Evolutionary conservation across 768 basidiomycete species (phyloP), one percentile per base, ranked within the genome.

Genomic region (Panaeolus cyanescens): DNA sequence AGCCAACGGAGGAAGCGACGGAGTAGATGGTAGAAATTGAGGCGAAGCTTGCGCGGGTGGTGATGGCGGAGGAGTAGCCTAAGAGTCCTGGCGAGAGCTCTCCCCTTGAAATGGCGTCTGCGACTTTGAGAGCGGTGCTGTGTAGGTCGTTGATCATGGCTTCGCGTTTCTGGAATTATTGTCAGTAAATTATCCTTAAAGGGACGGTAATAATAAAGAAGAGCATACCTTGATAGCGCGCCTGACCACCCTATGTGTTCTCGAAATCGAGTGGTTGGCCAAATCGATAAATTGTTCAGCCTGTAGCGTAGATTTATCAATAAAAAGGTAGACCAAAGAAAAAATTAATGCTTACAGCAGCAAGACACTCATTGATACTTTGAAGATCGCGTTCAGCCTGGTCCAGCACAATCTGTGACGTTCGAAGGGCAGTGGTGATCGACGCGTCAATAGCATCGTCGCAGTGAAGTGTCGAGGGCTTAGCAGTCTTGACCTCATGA

Each of bases 321-420:
- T 36, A 25, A n/a, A 19, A 34, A 7, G 17, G 37, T 1, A 20
- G 22, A 20, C 19, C 65, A 19, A 59, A 61, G 5, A 57, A 55
- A 19, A 60, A 59, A 45, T 53, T 59, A 55, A 33, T 62, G 71
- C 80, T 72, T 71, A 90, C 89, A 60, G 80, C 75, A 58, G 77
- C 74, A 64, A 90, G 74, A 59, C 77, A 81, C 42, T 84, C 81
- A 33, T 82, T 79, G 54, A 91, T 85, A 32, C 74, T 75, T 9
- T 77, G 75, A 32, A 92, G 72, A 67, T 91, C 90, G 33, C 82
- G 82, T 45, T 78, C 77, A 1, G 83, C 84, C 6, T 81, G 80
- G 33, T 78, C 79, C 15, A 91, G 72, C 10, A 85, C 79, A 32
- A 79, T 71, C 42, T 83, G 78, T 8, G 80, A 78, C 5, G 79